A percentile compares a stretch with the other conserved stretches of the same genome.
Evolutionary conservation across 768 basidiomycete genomes (phyloP).

Genomic region (Leccinum olivaceopallidum): DNA sequence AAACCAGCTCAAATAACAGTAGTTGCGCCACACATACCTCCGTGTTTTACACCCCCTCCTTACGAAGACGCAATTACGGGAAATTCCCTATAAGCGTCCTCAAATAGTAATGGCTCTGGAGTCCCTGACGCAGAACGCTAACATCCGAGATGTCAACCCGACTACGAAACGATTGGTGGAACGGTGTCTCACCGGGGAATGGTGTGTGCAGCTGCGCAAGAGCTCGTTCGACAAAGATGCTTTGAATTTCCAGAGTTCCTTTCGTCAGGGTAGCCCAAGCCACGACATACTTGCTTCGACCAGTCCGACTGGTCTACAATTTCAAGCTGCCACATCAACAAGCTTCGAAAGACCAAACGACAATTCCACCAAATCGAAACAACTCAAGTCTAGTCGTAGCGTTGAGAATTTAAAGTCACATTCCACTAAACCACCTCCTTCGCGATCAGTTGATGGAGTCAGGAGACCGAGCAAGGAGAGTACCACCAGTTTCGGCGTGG

Average conservation of each 20-base stretch:
- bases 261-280: slow-evolving; percentile 43
- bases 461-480: slow-evolving; percentile 45
- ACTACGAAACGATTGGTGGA: slow-evolving; percentile 93
- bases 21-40: slow-evolving; percentile 91
- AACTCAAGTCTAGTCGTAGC: slow-evolving; percentile 65
- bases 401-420: slow-evolving; percentile 53
- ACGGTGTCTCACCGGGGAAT: slow-evolving; percentile 82
- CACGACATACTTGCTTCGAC: slow-evolving; percentile 43
- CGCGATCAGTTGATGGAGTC: slow-evolving; percentile 36
- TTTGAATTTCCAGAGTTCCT: slow-evolving; percentile 27
- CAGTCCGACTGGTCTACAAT: slow-evolving; percentile 27
- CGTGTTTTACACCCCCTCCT: slow-evolving; percentile 95
- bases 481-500: slow-evolving; percentile 29
- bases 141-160: slow-evolving; percentile 79
- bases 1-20: slow-evolving; percentile 36
- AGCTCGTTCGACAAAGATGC: slow-evolving; percentile 29
- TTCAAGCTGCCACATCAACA: background rate
- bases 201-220: slow-evolving; percentile 75
- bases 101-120: slow-evolving; percentile 86
- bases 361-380: slow-evolving; percentile 39
- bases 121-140: slow-evolving; percentile 67
- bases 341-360: slow-evolving; percentile 18
- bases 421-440: slow-evolving; percentile 27
- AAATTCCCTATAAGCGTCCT: slow-evolving; percentile 86
- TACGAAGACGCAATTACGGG: slow-evolving; percentile 87